Percentiles rank a stretch among this genome's conserved stretches.
Conservation (phyloP, 352 stramenopile species). For the Hyaloperonospora arabidopsidis region DNA sequence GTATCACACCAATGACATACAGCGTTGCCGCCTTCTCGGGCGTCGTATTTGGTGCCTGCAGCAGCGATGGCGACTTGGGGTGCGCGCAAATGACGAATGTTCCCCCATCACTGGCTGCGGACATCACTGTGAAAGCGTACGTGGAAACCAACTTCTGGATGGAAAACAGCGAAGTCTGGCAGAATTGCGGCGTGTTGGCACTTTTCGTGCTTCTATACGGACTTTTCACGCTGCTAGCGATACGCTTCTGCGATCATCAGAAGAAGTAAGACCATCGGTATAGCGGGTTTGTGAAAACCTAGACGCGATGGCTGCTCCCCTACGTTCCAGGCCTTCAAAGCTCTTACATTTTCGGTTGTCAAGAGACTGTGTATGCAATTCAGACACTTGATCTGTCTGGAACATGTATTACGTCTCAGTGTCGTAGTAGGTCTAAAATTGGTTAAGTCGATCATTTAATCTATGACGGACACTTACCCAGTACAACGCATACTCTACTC, state of each 20-base stretch:
- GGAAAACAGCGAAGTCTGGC: slow-evolving; percentile 11
- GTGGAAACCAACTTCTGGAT: slow-evolving; percentile 15
- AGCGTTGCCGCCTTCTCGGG: slow-evolving; percentile 25
- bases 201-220: slow-evolving; percentile 2
- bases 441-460: too few relatives aligned
- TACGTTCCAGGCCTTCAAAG: too few relatives aligned
- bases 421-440: too few relatives aligned
- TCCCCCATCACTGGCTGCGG: slow-evolving; percentile 5
- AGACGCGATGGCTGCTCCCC: too few relatives aligned
- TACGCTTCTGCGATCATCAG: slow-evolving; percentile 16
- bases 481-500: too few relatives aligned
- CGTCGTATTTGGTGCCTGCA: slow-evolving; percentile 29
- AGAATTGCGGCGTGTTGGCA: slow-evolving; percentile 6
- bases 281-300: too few relatives aligned
- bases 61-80: slow-evolving; percentile 4
- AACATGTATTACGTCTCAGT: too few relatives aligned
- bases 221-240: slow-evolving; percentile 6
- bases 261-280: slow-evolving; percentile 7
- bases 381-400: too few relatives aligned
- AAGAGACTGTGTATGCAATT: too few relatives aligned
- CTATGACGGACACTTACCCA: too few relatives aligned
- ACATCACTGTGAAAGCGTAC: slow-evolving; percentile 13
- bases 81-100: slow-evolving; percentile 7
- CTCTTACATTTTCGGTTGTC: too few relatives aligned
- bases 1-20: slow-evolving; percentile 32